A percentile compares a stretch with the other conserved stretches of the same genome.
These are phyloP conservation scores for Thelonectria rubi DNA, from an alignment of 2,329 filamentous ascomycete genomes.

Conservation along the genomic window DNA sequence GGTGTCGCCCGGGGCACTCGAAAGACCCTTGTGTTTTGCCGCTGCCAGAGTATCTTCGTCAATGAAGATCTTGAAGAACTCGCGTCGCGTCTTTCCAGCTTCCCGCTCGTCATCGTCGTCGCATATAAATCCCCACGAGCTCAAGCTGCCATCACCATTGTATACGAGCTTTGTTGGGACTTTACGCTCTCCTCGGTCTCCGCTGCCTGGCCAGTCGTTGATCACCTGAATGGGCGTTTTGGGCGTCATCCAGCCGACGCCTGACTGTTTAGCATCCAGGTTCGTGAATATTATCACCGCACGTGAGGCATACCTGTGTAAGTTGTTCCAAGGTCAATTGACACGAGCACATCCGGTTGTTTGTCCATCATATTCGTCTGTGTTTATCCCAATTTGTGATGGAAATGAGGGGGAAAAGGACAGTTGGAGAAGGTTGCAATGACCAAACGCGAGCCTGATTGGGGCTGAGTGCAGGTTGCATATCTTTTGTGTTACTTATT, in stretches of 20 bases:
- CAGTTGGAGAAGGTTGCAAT: background rate
- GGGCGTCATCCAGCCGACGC: constrained; percentile 51
- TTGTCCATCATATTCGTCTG: constrained; percentile 28
- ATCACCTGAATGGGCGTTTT: constrained; percentile 55
- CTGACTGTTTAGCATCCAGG: constrained; percentile 31
- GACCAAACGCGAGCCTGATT: background rate
- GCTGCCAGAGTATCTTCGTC: constrained; percentile 55
- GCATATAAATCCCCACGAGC: constrained; percentile 64
- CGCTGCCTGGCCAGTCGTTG: constrained; percentile 64
- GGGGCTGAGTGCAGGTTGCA: background rate
- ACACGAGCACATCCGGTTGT: constrained; percentile 52
- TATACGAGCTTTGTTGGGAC: constrained; percentile 63
- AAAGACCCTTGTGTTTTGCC: constrained; percentile 54
- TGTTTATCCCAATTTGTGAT: background rate
- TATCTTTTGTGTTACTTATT: background rate
- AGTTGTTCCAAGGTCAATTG: constrained; percentile 57
- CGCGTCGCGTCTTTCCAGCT: constrained; percentile 48
- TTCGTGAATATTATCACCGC: background rate
- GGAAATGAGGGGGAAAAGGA: background rate
- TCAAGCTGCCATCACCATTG: constrained; percentile 51
- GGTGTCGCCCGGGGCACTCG: constrained; percentile 53
- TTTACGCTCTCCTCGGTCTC: constrained; percentile 63
- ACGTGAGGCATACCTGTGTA: constrained; percentile 50
- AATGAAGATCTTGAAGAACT: constrained; percentile 67
- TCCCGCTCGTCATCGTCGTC: constrained; percentile 53